These are phyloP conservation scores for Epichloe amarillans DNA, from an alignment of 2,329 filamentous ascomycete genomes.

Conservation along the genomic window DNA sequence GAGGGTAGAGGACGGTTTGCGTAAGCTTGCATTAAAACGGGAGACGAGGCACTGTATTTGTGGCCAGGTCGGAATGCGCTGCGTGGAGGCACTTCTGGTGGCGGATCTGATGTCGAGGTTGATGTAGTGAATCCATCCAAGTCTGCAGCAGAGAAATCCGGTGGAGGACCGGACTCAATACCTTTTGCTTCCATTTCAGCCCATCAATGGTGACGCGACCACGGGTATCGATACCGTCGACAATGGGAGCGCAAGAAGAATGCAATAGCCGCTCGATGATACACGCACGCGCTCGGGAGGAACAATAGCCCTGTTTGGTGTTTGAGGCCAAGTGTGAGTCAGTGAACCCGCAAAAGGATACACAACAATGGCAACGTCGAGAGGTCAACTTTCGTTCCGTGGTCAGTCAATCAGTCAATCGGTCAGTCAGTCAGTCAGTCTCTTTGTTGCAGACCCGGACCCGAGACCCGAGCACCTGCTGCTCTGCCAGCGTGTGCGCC, in stretches of 20 bases:
- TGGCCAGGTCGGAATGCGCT: conserved; percentile 1
- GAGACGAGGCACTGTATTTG: conserved; percentile 4
- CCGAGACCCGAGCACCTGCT: no score
- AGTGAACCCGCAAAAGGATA: neutral
- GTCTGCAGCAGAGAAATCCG: neutral
- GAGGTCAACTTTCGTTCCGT: neutral
- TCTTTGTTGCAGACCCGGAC: no score
- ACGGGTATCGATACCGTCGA: neutral
- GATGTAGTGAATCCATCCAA: neutral
- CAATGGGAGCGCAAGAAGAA: neutral
- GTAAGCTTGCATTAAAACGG: conserved; percentile 8
- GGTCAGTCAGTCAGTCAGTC: no score
- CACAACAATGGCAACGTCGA: neutral
- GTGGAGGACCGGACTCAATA: neutral
- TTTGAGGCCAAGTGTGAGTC: neutral
- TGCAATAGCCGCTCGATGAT: neutral
- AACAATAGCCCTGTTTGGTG: neutral
- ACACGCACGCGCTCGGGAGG: neutral
- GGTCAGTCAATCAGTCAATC: neutral
- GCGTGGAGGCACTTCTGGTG: neutral
- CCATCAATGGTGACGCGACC: neutral
- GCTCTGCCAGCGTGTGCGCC: no score
- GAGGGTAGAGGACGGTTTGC: conserved; percentile 11
- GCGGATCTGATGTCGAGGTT: neutral
- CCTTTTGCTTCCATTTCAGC: neutral